Evolutionary conservation across 768 basidiomycete genomes (phyloP), one percentile per base, ranked within the genome.

Genomic region (Boletus reticuloceps): DNA sequence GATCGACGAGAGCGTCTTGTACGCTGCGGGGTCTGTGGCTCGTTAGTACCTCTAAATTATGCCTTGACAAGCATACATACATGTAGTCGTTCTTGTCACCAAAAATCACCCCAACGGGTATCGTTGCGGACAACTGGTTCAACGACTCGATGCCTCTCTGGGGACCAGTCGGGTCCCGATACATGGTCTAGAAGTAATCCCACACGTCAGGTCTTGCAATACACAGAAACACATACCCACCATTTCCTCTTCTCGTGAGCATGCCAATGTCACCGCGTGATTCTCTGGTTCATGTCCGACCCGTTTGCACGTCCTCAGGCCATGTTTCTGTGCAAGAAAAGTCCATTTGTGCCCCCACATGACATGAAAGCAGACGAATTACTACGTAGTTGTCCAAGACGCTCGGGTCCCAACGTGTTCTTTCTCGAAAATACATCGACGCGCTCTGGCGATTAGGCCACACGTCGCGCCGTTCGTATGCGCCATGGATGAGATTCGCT

Each of bases 211-310:
- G 16, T 36, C 29, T 3, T n/a, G 17, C 10, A 19, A 29, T n/a
- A 27, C 7, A 50, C 19, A 13, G n/a, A 11, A 25, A 36, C 9
- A 29, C 29, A 29, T 29, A 71, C 80, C 54, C 58, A 86, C 85
- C 47, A 75, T 77, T 72, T 89, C 86, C 64, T 88, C 83, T 41
- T 84, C 76, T 20, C 79, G 78, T 1, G 77, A 79, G 59, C 86
- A 88, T 8, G 81, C 80, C 4, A 87, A 69, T 1, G 77, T 77
- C 39, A 83, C 74, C 2, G 75, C 74, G 14, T 61, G 27, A n/a
- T 71, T 69, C 16, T 69, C 66, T 16, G 66, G 59, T 19, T 54
- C 60, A 38, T 68, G 58, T 20, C 62, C 66, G 3, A 56, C 65
- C 1, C 68, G 71, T 46, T 75, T 70, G 38, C 73, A 74, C 40